A percentile compares a stretch with the other conserved stretches of the same genome.
Conservation (phyloP, 345 rosid genomes). For the Populus davidiana region DNA sequence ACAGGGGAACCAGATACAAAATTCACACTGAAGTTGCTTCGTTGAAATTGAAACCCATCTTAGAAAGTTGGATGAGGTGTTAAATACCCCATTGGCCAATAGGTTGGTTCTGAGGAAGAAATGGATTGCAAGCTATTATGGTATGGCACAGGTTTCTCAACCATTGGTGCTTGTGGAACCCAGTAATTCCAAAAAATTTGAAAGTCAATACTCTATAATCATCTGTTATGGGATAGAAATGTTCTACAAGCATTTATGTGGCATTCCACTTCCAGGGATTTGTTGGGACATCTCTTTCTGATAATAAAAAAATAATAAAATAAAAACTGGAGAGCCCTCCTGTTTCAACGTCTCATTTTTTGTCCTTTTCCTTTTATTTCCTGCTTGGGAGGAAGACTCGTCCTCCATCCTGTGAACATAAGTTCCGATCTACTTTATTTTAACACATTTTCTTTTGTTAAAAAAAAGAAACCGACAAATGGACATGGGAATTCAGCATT, state of each 20-base stretch:
- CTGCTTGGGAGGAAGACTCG: neutral
- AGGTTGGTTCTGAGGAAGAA: neutral
- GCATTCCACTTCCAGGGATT: neutral
- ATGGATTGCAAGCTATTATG: neutral
- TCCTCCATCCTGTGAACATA: neutral
- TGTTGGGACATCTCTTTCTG: neutral
- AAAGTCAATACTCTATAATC: neutral
- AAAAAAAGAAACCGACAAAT: neutral
- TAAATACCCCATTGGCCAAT: neutral
- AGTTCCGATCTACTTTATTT: neutral
- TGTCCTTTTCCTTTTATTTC: neutral
- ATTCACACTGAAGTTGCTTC: neutral
- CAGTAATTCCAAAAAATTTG: neutral
- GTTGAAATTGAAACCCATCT: neutral
- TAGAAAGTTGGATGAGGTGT: neutral
- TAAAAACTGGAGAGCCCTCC: neutral
- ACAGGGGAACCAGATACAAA: neutral
- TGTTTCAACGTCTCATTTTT: neutral
- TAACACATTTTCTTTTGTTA: neutral
- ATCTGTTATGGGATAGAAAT: neutral
- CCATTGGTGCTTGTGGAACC: neutral
- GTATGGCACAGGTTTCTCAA: neutral
- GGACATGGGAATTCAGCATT: neutral
- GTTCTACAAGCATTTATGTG: neutral
- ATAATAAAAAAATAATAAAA: too few species aligned